phyloP scores from a whole-genome alignment of 2,329 filamentous ascomycete genomes.

The Colletotrichum sp. region DNA sequence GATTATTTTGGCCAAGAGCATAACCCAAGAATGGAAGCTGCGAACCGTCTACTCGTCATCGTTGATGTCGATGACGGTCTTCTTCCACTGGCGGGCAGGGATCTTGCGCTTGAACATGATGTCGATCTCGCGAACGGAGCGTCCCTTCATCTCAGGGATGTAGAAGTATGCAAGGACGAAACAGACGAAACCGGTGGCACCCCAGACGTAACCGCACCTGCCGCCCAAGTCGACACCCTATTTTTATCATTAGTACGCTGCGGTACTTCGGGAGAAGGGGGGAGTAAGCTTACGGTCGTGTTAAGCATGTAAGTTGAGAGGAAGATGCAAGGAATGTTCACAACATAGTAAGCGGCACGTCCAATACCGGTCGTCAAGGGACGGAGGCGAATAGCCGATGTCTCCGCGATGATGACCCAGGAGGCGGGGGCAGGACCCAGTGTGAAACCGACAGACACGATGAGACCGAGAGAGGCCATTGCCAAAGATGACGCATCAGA shows the following conservation, averaged over 20 bases:
- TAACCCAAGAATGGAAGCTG: background rate
- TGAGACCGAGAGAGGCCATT: slow-evolving; percentile 66
- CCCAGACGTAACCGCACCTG: slow-evolving; percentile 67
- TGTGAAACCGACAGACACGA: slow-evolving; percentile 69
- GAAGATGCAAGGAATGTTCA: slow-evolving; percentile 72
- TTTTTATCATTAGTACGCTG: slow-evolving; percentile 28
- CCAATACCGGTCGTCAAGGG: slow-evolving; percentile 71
- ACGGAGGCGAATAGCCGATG: slow-evolving; percentile 67
- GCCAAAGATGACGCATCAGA: slow-evolving; percentile 50
- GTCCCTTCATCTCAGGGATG: slow-evolving; percentile 61
- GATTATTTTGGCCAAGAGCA: background rate
- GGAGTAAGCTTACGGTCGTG: slow-evolving; percentile 40
- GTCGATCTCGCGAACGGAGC: slow-evolving; percentile 67
- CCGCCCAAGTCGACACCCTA: slow-evolving; percentile 50
- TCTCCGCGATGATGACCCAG: slow-evolving; percentile 72
- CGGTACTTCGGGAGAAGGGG: background rate
- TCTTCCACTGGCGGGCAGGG: slow-evolving; percentile 58
- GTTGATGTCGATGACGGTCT: slow-evolving; percentile 59
- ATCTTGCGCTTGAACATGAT: slow-evolving; percentile 61
- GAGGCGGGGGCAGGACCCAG: slow-evolving; percentile 67
- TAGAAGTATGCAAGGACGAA: slow-evolving; percentile 51
- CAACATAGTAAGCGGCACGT: slow-evolving; percentile 66
- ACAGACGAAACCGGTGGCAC: slow-evolving; percentile 61
- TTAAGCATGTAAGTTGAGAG: slow-evolving; percentile 66
- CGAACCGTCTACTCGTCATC: slow-evolving; percentile 62